These are phyloP conservation scores for Arachnomyces sp. DNA, from an alignment of 2,329 filamentous ascomycete species.

Conservation along the genomic window DNA sequence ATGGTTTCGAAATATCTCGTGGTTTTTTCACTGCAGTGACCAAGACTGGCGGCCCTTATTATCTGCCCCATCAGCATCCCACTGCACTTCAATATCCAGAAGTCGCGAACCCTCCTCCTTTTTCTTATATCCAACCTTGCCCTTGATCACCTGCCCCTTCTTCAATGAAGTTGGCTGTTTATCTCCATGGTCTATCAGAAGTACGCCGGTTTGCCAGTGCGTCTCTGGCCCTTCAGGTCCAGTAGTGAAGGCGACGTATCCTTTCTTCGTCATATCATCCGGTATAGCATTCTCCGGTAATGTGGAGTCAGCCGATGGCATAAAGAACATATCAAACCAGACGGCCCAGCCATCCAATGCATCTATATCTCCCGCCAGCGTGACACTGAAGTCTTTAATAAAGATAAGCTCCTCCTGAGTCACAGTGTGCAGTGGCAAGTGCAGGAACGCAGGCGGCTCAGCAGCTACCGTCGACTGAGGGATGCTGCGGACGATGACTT, in stretches of 20 bases:
- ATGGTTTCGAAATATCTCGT: slow-evolving; percentile 9
- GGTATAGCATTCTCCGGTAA: slow-evolving; percentile 49
- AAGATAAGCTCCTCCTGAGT: slow-evolving; percentile 68
- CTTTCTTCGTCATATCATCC: slow-evolving; percentile 54
- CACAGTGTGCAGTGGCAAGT: slow-evolving; percentile 67
- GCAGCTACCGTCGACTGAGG: slow-evolving; percentile 46
- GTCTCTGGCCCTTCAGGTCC: slow-evolving; percentile 68
- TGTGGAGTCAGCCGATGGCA: slow-evolving; percentile 47
- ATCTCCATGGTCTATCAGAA: slow-evolving; percentile 56
- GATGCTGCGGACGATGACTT: slow-evolving; percentile 69
- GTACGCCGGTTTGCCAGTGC: slow-evolving; percentile 82
- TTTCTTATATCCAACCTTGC: slow-evolving; percentile 62
- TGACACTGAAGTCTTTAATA: slow-evolving; percentile 56
- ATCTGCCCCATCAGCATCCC: slow-evolving; percentile 43
- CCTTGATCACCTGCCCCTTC: slow-evolving; percentile 52
- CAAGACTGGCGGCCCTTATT: slow-evolving; percentile 35
- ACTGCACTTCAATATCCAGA: slow-evolving; percentile 56
- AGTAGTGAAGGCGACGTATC: slow-evolving; percentile 73
- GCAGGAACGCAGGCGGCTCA: slow-evolving; percentile 57
- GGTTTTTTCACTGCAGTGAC: slow-evolving; percentile 28
- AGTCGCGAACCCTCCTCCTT: slow-evolving; percentile 61
- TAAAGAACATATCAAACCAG: slow-evolving; percentile 94
- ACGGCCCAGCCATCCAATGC: slow-evolving; percentile 77
- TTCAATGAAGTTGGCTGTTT: slow-evolving; percentile 41
- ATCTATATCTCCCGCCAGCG: slow-evolving; percentile 54